phyloP scores from a whole-genome alignment of 345 rosid species.

The Acer campestre region DNA sequence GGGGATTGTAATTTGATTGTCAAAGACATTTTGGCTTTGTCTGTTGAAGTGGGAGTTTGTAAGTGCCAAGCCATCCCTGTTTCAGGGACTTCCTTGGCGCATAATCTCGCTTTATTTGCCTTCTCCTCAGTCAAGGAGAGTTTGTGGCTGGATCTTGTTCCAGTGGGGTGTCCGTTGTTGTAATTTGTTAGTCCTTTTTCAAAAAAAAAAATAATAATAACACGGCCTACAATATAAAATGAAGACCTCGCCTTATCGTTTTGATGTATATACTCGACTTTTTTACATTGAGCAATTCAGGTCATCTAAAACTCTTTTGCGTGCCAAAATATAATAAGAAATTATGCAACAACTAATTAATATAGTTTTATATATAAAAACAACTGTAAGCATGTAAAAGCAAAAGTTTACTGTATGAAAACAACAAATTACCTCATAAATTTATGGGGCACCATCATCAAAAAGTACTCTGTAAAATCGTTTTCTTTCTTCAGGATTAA shows the following conservation, averaged over 20 bases:
- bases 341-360: neutral
- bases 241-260: neutral
- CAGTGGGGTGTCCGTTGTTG: too few species aligned
- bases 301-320: neutral
- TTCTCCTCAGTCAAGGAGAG: too few species aligned
- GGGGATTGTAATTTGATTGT: too few species aligned
- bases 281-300: neutral
- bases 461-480: constrained; percentile 79
- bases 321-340: neutral
- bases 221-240: neutral
- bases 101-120: too few species aligned
- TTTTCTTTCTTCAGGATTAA: constrained; percentile 82
- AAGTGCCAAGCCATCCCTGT: too few species aligned
- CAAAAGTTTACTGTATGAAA: neutral
- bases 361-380: neutral
- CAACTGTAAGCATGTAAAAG: neutral
- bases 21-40: too few species aligned
- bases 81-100: too few species aligned
- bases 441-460: constrained; percentile 46
- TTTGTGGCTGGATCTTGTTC: too few species aligned
- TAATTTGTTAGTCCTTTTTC: too few species aligned
- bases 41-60: too few species aligned
- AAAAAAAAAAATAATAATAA: too few species aligned
- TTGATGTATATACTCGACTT: neutral
- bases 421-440: constrained; percentile 9